Evolutionary conservation across 2,329 filamentous ascomycete species (phyloP), one percentile per base, ranked within the genome.

Genomic region (Phyllosticta capitalensis): DNA sequence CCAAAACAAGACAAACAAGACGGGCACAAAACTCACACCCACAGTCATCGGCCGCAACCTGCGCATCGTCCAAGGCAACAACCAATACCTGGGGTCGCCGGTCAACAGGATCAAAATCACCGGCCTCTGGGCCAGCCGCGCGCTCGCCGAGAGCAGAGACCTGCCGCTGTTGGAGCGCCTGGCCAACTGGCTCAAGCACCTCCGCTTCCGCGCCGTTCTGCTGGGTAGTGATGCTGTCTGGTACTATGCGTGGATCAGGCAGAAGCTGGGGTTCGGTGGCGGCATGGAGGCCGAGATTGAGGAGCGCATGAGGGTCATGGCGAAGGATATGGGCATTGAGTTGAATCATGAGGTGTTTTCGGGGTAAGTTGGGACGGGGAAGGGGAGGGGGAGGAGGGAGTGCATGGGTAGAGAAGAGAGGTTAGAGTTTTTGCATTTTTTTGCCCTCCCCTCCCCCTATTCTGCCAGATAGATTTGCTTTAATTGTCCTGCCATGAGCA

Each of bases 261-360:
- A 97, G 75, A 81, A 83, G 70, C 69, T 96, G 12, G 89, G 89
- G 0, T 73, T 85, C 2, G 90, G 92, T 0, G 81, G 85, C 9
- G 92, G 92, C 0, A 94, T 97, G 88, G 94, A 97, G 71, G 92
- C 96, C 69, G 90, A 92, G 71, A 85, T 97, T 63, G 94, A 97
- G 78, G 82, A 83, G 68, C 83, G 87, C 66, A 95, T 97, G 91
- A 86, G 83, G 73, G 83, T 81, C 60, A 89, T 96, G 79, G 92
- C 92, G 0, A 90, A 88, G 70, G 92, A 95, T 66, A 91, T 94
- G 75, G 94, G 94, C 0, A 84, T 97, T 2, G 92, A 97, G 73
- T 75, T 97, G 64, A 88, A 95, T 70, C 90, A 95, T 71, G 84
- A 86, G 49, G 82, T 96, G 2, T 96, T 96, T 75, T 90, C 95